Percentiles rank a stretch among this genome's conserved stretches.
These are phyloP conservation scores for Wickerhamiella sergipiensis DNA, from an alignment of 805 yeast species.

Conservation along the genomic window DNA sequence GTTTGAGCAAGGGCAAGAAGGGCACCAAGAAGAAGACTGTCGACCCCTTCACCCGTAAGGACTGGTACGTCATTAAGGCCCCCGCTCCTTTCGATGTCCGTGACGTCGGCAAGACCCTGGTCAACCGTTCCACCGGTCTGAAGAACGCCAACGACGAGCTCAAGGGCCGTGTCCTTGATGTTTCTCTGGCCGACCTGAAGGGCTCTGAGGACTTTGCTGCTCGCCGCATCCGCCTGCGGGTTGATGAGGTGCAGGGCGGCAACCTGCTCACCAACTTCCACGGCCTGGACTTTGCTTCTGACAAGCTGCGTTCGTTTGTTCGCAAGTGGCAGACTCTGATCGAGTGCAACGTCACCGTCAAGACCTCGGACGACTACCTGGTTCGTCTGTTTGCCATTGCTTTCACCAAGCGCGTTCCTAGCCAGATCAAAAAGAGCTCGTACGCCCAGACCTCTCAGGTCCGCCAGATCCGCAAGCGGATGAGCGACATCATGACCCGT, in stretches of 20 bases:
- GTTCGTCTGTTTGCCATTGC: slow-evolving; percentile 94
- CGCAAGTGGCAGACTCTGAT: slow-evolving; percentile 99
- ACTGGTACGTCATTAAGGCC: slow-evolving; percentile 97
- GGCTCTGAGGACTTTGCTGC: slow-evolving; percentile 97
- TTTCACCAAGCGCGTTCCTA: slow-evolving; percentile 94
- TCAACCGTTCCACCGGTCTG: slow-evolving; percentile 97
- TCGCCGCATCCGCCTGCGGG: slow-evolving; percentile 96
- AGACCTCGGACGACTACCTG: slow-evolving; percentile 95
- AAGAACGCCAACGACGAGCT: slow-evolving; percentile 94
- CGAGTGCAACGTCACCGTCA: slow-evolving; percentile 95
- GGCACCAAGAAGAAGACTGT: slow-evolving; percentile 98
- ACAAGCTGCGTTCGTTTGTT: slow-evolving; percentile 92
- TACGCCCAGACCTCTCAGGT: slow-evolving; percentile 96
- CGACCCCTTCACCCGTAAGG: slow-evolving; percentile 99
- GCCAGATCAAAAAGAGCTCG: slow-evolving; percentile 95
- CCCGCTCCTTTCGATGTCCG: slow-evolving; percentile 98
- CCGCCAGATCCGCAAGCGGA: slow-evolving; percentile 94
- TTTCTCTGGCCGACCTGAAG: slow-evolving; percentile 92
- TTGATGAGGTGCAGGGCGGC: slow-evolving; percentile 98
- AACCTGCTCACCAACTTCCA: slow-evolving; percentile 98
- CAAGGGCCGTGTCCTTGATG: slow-evolving; percentile 95
- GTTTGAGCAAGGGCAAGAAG: slow-evolving; percentile 79
- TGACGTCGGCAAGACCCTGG: slow-evolving; percentile 96
- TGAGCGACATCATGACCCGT: slow-evolving; percentile 90
- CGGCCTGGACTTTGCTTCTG: slow-evolving; percentile 96